Evolutionary conservation across 164 flowering plant genomes (phyloP).

Genomic region (Chimonanthus salicifolius): DNA sequence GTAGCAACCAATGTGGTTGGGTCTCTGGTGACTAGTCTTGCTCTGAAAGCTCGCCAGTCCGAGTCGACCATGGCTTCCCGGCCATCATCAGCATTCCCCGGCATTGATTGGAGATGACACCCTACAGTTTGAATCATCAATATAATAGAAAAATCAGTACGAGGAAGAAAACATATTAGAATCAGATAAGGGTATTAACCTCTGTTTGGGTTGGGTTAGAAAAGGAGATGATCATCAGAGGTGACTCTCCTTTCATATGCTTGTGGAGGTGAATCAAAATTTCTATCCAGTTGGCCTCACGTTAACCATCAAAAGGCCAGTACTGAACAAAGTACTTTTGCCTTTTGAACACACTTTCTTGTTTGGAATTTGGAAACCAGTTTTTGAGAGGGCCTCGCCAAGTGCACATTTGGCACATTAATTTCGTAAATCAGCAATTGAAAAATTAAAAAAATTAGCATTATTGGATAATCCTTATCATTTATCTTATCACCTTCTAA

Average conservation of each 20-base stretch:
- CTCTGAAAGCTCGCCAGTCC: constrained; percentile 88
- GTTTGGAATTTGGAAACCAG: no score
- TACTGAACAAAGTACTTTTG: background rate
- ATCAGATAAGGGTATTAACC: background rate
- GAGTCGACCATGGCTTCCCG: constrained; percentile 17
- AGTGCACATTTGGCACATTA: no score
- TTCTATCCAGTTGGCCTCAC: background rate
- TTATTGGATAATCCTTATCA: no score
- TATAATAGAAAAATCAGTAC: background rate
- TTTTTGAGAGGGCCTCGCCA: no score
- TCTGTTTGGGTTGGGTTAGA: background rate
- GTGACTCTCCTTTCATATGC: background rate
- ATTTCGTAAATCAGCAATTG: no score
- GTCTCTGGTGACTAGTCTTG: constrained; percentile 59
- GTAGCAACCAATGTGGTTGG: constrained; percentile 25
- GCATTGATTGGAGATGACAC: constrained; percentile 33
- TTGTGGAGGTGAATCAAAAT: background rate
- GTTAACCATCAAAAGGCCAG: background rate
- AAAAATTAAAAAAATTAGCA: no score
- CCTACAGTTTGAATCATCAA: constrained; percentile 26
- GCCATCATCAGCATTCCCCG: constrained; percentile 26
- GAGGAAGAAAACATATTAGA: background rate
- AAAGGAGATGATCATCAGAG: background rate
- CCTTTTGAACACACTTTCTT: no score
- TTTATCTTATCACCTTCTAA: no score